Conservation (phyloP, 805 yeast genomes). For the Yamadazyma takamatsuzukensis region DNA sequence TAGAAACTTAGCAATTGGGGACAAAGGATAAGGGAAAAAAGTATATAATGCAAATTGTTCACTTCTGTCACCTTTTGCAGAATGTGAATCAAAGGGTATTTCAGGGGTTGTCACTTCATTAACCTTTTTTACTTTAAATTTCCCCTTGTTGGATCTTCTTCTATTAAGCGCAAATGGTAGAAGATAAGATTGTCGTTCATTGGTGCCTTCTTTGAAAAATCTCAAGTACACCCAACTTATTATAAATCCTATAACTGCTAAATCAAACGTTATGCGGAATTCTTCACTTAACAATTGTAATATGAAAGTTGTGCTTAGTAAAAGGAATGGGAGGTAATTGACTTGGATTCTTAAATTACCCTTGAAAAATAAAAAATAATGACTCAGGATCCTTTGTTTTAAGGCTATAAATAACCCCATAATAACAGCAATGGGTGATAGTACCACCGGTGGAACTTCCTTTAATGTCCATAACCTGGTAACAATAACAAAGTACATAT, state of each 20-base stretch:
- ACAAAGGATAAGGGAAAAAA: constrained; percentile 41
- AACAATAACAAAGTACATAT: constrained; percentile 19
- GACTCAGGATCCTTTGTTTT: constrained; percentile 64
- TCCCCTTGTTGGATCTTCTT: constrained; percentile 14
- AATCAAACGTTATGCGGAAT: constrained; percentile 20
- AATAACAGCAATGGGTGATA: constrained; percentile 53
- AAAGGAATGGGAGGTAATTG: constrained; percentile 35
- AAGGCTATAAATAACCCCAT: constrained; percentile 60
- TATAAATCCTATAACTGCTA: constrained; percentile 29
- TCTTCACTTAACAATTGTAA: constrained; percentile 23
- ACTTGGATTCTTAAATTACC: constrained; percentile 44
- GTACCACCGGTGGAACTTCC: constrained; percentile 41
- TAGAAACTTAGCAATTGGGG: constrained; percentile 20
- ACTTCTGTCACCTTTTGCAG: constrained; percentile 24
- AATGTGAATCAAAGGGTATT: constrained; percentile 1
- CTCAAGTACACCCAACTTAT: constrained; percentile 39
- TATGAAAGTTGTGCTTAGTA: constrained; percentile 19
- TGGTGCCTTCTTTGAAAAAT: constrained; percentile 37
- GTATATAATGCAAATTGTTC: constrained; percentile 34
- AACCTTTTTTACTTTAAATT: constrained; percentile 9
- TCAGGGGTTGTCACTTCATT: no score
- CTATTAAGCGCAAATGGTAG: constrained; percentile 28
- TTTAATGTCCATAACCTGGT: constrained; percentile 11
- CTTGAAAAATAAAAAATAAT: constrained; percentile 47
- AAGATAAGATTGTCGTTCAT: constrained; percentile 41